Conservation (phyloP, 108 stramenopile species). For the Pseudonitzschia delicatissima region DNA sequence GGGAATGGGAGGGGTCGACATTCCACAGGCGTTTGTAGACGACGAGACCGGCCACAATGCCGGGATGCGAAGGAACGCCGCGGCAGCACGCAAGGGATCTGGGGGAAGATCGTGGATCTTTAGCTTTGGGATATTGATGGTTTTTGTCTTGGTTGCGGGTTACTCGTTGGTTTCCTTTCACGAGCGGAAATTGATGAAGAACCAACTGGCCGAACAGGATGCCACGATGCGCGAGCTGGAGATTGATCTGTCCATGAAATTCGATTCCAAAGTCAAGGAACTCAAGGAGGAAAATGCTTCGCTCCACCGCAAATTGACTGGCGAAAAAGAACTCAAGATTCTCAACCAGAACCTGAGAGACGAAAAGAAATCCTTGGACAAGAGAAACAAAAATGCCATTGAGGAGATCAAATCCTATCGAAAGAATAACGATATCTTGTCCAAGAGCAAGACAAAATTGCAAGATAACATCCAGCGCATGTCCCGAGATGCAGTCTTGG, state of each 20-base stretch:
- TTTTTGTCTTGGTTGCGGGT: conserved; percentile 3
- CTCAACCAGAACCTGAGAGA: not conserved
- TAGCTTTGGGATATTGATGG: conserved; percentile 14
- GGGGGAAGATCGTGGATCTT: conserved; percentile 9
- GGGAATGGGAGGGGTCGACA: no score
- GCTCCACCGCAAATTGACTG: not conserved
- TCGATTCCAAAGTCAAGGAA: conserved; percentile 14
- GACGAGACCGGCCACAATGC: no score
- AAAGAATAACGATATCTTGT: not conserved
- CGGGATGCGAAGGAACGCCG: no score
- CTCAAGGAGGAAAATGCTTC: conserved; percentile 22
- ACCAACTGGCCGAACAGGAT: conserved; percentile 15
- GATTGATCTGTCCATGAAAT: conserved; percentile 20
- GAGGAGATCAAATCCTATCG: not conserved
- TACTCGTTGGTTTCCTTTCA: conserved; percentile 22
- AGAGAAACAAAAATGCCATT: not conserved
- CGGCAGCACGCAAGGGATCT: no score
- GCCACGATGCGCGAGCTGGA: conserved; percentile 23
- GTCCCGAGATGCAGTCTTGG: conserved; percentile 21
- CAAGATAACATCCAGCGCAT: conserved; percentile 23
- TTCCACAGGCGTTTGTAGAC: no score
- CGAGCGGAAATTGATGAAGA: conserved; percentile 17
- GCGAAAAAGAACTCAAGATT: not conserved
- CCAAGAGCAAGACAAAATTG: conserved; percentile 16
- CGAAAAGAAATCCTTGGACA: not conserved